These are phyloP conservation scores for Nepenthes alata DNA, from an alignment of 179 eudicot genomes.

Conservation along the genomic window DNA sequence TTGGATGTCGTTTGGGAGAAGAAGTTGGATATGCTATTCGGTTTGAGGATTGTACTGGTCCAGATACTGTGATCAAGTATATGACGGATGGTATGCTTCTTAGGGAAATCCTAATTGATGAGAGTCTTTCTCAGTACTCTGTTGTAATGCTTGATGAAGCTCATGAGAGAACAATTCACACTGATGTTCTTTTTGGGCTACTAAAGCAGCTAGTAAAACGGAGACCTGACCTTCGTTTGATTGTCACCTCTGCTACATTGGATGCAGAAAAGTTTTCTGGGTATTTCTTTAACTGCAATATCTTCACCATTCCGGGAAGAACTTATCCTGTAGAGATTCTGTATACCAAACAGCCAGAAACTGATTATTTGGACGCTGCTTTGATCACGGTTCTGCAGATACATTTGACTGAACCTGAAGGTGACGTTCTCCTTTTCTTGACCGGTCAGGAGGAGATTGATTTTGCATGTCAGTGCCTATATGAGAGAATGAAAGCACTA, in stretches of 20 bases:
- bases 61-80: slow-evolving; percentile 84
- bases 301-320: slow-evolving; percentile 91
- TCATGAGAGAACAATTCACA: slow-evolving; percentile 85
- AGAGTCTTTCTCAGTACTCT: slow-evolving; percentile 68
- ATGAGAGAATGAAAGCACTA: slow-evolving; percentile 80
- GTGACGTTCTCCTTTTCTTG: slow-evolving; percentile 78
- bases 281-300: slow-evolving; percentile 80
- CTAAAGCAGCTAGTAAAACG: slow-evolving; percentile 57
- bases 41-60: slow-evolving; percentile 89
- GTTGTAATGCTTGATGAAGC: slow-evolving; percentile 98
- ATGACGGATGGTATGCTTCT: slow-evolving; percentile 99
- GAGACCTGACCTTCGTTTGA: slow-evolving; percentile 77
- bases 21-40: slow-evolving; percentile 96
- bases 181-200: slow-evolving; percentile 85
- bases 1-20: slow-evolving; percentile 88
- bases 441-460: slow-evolving; percentile 98
- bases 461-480: slow-evolving; percentile 77
- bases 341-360: slow-evolving; percentile 85
- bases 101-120: slow-evolving; percentile 73
- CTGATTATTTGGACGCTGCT: slow-evolving; percentile 88
- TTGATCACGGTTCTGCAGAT: slow-evolving; percentile 80
- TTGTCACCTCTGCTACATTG: slow-evolving; percentile 94
- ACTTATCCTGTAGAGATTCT: slow-evolving; percentile 86
- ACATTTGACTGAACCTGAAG: slow-evolving; percentile 92
- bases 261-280: slow-evolving; percentile 97